phyloP scores from a whole-genome alignment of 2,329 filamentous ascomycete genomes.

The Colletotrichum sp. region DNA sequence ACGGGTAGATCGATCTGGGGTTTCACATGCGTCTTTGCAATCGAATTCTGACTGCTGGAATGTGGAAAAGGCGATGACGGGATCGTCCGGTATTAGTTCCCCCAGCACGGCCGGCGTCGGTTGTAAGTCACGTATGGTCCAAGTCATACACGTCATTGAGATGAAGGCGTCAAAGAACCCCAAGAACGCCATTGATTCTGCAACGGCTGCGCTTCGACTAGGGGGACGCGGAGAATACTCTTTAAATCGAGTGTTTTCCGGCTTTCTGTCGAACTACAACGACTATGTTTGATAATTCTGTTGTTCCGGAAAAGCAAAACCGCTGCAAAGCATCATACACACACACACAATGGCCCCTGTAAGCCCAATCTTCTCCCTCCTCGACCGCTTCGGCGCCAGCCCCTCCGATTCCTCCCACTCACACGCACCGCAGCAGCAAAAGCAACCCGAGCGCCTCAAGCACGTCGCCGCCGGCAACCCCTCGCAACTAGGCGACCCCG shows the following conservation, averaged over 20 bases:
- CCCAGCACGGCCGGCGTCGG: neutral
- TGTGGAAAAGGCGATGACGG: neutral
- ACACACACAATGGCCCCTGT: slow-evolving; percentile 9
- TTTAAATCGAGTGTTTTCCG: neutral
- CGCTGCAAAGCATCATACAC: neutral
- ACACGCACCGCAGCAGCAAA: neutral
- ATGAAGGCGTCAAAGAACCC: slow-evolving; percentile 15
- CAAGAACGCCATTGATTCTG: neutral
- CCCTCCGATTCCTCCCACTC: neutral
- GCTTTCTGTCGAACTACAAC: no score
- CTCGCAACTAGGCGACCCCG: slow-evolving; percentile 42
- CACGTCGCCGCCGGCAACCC: slow-evolving; percentile 34
- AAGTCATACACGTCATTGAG: slow-evolving; percentile 23
- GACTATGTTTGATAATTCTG: no score
- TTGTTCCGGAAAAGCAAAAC: neutral
- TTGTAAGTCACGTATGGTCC: neutral
- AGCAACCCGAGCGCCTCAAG: slow-evolving; percentile 19
- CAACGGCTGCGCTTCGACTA: neutral
- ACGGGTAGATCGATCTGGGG: neutral
- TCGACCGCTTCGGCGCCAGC: neutral
- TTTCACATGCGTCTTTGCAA: slow-evolving; percentile 6
- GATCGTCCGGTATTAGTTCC: neutral
- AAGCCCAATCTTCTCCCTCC: neutral
- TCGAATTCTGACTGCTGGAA: neutral
- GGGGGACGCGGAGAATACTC: neutral